A percentile compares a stretch with the other conserved stretches of the same genome.
Evolutionary conservation across 1,139 yeast genomes (phyloP).

Genomic region (Hyphopichia pseudoburtonii): DNA sequence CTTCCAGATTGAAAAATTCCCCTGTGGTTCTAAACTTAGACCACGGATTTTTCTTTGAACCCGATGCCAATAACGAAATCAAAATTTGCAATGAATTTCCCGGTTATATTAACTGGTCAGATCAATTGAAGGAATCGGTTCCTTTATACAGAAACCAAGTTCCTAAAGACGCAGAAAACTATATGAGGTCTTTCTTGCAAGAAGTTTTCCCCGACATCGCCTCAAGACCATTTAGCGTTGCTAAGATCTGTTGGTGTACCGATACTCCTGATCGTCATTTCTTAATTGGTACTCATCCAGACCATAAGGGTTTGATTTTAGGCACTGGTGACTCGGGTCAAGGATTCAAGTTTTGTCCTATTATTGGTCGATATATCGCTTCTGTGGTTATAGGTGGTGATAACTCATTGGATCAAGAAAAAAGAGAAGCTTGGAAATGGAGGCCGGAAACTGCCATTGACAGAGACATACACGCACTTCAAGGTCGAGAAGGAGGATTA

Average conservation of each 20-base stretch:
- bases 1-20: slow-evolving; percentile 22
- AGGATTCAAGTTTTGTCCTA: slow-evolving; percentile 44
- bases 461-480: slow-evolving; percentile 14
- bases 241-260: slow-evolving; percentile 26
- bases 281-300: slow-evolving; percentile 20
- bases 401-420: slow-evolving; percentile 10
- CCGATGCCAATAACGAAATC: slow-evolving; percentile 20
- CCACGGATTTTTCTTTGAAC: slow-evolving; percentile 31
- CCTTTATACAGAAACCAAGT: slow-evolving; percentile 17
- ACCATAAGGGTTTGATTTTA: slow-evolving; percentile 13
- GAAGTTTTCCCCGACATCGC: slow-evolving; percentile 19
- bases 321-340: slow-evolving; percentile 43
- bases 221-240: slow-evolving; percentile 15
- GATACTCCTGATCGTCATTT: slow-evolving; percentile 25
- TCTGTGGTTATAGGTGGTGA: slow-evolving; percentile 17
- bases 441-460: slow-evolving; percentile 17
- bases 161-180: slow-evolving; percentile 20
- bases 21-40: slow-evolving; percentile 43
- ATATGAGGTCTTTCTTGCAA: slow-evolving; percentile 18
- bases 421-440: slow-evolving; percentile 21
- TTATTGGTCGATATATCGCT: slow-evolving; percentile 34
- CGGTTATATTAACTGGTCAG: slow-evolving; percentile 18
- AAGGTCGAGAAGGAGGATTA: slow-evolving; percentile 25
- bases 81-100: slow-evolving; percentile 26
- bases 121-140: slow-evolving; percentile 10